These are phyloP conservation scores for Anthoceros angustus DNA, from an alignment of 225 moss, liverwort and hornwort genomes.

Conservation along the genomic window DNA sequence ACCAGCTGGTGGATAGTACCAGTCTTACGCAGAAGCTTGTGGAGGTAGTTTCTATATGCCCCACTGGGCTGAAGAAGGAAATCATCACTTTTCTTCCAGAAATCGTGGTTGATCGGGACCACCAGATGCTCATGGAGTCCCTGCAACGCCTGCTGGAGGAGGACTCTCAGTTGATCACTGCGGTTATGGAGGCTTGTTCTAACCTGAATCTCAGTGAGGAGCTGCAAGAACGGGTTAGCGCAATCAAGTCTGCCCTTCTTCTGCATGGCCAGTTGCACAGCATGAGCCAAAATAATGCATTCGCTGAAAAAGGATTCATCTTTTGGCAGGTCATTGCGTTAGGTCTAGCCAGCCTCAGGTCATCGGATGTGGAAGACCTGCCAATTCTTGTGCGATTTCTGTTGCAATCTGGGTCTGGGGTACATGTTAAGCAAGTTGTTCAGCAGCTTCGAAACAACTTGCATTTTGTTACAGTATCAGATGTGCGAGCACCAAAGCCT, in stretches of 20 bases:
- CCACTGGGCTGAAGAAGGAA: constrained; percentile 65
- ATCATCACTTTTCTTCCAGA: constrained; percentile 81
- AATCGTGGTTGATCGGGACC: constrained; percentile 70
- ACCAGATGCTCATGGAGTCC: constrained; percentile 68
- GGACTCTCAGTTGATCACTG: constrained; percentile 72
- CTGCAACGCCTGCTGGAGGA: constrained; percentile 71
- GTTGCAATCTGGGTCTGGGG: constrained; percentile 53
- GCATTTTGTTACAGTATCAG: constrained; percentile 52
- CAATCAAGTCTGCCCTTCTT: neutral
- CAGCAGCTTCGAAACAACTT: constrained; percentile 68
- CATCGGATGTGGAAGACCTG: constrained; percentile 74
- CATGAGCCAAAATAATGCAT: neutral
- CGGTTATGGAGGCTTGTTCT: constrained; percentile 70
- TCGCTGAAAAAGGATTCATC: neutral
- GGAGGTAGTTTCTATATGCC: constrained; percentile 68
- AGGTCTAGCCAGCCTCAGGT: constrained; percentile 56
- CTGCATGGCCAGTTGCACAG: neutral
- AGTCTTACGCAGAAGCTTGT: constrained; percentile 62
- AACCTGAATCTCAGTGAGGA: constrained; percentile 65
- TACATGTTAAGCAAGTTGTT: constrained; percentile 50
- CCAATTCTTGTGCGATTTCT: constrained; percentile 76
- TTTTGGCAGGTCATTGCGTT: constrained; percentile 47
- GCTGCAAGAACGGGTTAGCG: constrained; percentile 55
- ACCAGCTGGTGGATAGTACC: constrained; percentile 62
- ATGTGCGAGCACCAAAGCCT: constrained; percentile 63